Conservation (phyloP, 2,329 filamentous ascomycete species). For the Rutstroemia sp. region DNA sequence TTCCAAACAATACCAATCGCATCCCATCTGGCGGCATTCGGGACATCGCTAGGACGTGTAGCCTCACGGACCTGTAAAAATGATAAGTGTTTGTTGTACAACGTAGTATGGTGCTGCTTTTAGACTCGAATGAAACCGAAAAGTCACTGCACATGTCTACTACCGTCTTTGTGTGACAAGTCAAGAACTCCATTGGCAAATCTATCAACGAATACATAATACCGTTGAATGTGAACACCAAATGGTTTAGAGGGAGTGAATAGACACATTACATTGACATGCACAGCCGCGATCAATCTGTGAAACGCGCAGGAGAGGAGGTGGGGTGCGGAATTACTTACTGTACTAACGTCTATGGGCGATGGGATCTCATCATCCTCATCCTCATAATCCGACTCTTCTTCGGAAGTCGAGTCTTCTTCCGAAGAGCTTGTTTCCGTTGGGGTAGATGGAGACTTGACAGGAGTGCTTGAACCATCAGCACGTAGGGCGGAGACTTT, state of each 20-base stretch:
- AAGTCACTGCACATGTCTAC: no score
- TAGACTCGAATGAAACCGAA: no score
- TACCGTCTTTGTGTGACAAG: no score
- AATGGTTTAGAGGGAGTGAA: no score
- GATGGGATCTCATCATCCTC: constrained; percentile 21
- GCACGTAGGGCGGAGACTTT: constrained; percentile 18
- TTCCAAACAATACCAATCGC: constrained; percentile 44
- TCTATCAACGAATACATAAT: no score
- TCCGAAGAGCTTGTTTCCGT: constrained; percentile 28
- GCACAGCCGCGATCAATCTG: not conserved
- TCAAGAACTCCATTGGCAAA: no score
- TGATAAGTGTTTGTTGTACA: not conserved
- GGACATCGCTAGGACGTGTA: constrained; percentile 34
- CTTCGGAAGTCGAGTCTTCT: constrained; percentile 27
- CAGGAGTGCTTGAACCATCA: constrained; percentile 11
- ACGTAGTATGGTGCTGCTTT: no score
- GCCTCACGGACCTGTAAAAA: constrained; percentile 23
- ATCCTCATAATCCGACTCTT: constrained; percentile 30
- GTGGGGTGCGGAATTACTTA: constrained; percentile 15
- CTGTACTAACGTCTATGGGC: constrained; percentile 24
- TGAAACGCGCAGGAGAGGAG: not conserved
- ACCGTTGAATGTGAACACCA: no score
- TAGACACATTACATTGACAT: not conserved
- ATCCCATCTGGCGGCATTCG: constrained; percentile 46
- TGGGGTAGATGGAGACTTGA: constrained; percentile 16